These are phyloP conservation scores for Astrothelium macrocarpum DNA, from an alignment of 495 filamentous ascomycete species.

Conservation along the genomic window DNA sequence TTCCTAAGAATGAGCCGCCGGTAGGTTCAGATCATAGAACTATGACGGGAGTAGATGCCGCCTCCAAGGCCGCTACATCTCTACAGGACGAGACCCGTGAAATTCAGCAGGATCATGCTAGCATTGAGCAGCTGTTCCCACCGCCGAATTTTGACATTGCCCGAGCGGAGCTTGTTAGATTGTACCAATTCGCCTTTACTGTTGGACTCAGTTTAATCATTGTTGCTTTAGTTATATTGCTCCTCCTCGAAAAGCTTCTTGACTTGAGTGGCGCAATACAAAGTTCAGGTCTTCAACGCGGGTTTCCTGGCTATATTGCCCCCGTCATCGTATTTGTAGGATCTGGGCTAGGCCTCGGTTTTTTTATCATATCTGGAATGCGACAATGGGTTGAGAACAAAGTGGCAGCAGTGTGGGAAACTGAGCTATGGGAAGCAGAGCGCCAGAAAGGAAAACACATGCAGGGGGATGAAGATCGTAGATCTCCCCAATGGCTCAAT, in stretches of 20 bases:
- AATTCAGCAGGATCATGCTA: slow-evolving; percentile 37
- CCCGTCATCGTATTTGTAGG: not conserved
- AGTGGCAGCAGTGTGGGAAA: slow-evolving; percentile 47
- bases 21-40: slow-evolving; percentile 34
- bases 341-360: not conserved
- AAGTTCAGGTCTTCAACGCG: not conserved
- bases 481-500: slow-evolving; percentile 60
- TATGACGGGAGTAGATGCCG: slow-evolving; percentile 39
- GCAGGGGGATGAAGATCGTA: slow-evolving; percentile 39
- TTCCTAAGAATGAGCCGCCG: slow-evolving; percentile 45
- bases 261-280: not conserved
- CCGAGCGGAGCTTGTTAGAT: slow-evolving; percentile 37
- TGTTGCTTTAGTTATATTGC: not conserved
- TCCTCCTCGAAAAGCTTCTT: not conserved
- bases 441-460: slow-evolving; percentile 36
- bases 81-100: slow-evolving; percentile 40
- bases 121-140: slow-evolving; percentile 51
- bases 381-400: slow-evolving; percentile 45
- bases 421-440: slow-evolving; percentile 53
- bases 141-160: slow-evolving; percentile 47
- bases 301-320: not conserved
- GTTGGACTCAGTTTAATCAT: slow-evolving; percentile 21
- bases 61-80: slow-evolving; percentile 38
- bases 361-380: slow-evolving; percentile 30
- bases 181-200: slow-evolving; percentile 39